Evolutionary conservation across 768 basidiomycete species (phyloP).

Genomic region (Podaxis sp.): DNA sequence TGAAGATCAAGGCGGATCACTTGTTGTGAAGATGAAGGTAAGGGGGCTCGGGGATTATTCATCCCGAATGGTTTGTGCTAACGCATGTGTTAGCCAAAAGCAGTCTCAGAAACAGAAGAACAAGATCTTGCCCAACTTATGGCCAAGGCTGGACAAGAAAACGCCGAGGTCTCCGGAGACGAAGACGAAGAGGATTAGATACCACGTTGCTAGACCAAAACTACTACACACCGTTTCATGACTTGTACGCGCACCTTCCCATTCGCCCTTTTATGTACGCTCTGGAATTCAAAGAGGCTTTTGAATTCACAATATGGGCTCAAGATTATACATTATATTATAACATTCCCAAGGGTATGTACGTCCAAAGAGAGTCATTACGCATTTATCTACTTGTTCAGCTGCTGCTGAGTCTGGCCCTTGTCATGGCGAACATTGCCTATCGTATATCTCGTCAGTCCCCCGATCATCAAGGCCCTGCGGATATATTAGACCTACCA

Average conservation of each 20-base stretch:
- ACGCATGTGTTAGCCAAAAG: slow-evolving; percentile 73
- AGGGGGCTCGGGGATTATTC: slow-evolving; percentile 7
- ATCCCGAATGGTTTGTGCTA: not conserved
- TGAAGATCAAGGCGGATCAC: slow-evolving; percentile 75
- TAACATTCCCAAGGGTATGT: not conserved
- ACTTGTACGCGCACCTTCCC: no score
- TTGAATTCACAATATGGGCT: no score
- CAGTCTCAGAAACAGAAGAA: slow-evolving; percentile 96
- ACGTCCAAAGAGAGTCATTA: not conserved
- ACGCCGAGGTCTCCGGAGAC: slow-evolving; percentile 94
- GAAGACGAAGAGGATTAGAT: slow-evolving; percentile 68
- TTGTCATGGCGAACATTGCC: slow-evolving; percentile 19
- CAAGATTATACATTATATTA: not conserved
- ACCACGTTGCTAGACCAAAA: not conserved
- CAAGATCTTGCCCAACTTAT: slow-evolving; percentile 96
- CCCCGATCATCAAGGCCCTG: not conserved
- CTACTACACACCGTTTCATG: not conserved
- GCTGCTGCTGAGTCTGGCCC: slow-evolving; percentile 40
- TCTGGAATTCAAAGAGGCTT: no score
- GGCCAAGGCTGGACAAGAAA: slow-evolving; percentile 91
- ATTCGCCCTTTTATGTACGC: no score
- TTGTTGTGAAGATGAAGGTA: slow-evolving; percentile 97
- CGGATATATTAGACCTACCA: slow-evolving; percentile 25
- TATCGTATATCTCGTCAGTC: not conserved
- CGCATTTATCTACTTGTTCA: slow-evolving; percentile 32